Base-by-base conservation (phyloP, 352 stramenopile genomes). In the Pythium rhizo-oryzae region DNA sequence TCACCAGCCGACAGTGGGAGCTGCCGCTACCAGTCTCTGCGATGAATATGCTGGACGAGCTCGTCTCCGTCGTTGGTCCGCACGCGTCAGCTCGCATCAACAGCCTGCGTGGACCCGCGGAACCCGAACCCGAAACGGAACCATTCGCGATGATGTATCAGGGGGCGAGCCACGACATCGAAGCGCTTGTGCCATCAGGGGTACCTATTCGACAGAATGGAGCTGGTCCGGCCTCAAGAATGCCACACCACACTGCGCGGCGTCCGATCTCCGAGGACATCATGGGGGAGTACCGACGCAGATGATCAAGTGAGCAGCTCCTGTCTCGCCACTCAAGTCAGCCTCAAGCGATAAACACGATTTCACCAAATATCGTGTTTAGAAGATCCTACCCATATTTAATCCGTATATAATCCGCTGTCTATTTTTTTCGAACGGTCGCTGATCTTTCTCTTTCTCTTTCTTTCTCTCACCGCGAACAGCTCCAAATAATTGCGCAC, bases 1-100 rank as follows among this genome's bases (percentile, higher is more conserved):
- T 91, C 33, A 50, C 73, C 30, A 62, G 79, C 24, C 74, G 74
- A 13, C 59, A 65, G 1, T 93, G 85, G 85, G 69, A 70, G 13
- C 69, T 74, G 33, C 56, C 71, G 19, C 62, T 93, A 6, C 68
- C 70, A 15, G 41, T 24, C 5, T 52, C 85, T 51, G 75, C 78
- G 30, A 50, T 93, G 60, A 1, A 15, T 7, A 47, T 56, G 13
- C 47, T 74, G 1, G 57, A 62, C 23, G 58, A 63, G 30, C 39
- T 70, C 28, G 39, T 61, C 16, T 43, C 50, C 23, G 39, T 28
- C 16, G 51, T 71, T 18, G 57, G 43, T 15, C 41, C 39, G 25
- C 35, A 62, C 24, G 21, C 28, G 11, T n/a, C 53, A 23, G n/a
- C 41, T 11, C 35, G 50, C 13, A 6, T 59, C 4, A 37, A 28